A percentile compares a stretch with the other conserved stretches of the same genome.
phyloP scores from a whole-genome alignment of 257 asterid genomes.

The Fraxinus anomala region DNA sequence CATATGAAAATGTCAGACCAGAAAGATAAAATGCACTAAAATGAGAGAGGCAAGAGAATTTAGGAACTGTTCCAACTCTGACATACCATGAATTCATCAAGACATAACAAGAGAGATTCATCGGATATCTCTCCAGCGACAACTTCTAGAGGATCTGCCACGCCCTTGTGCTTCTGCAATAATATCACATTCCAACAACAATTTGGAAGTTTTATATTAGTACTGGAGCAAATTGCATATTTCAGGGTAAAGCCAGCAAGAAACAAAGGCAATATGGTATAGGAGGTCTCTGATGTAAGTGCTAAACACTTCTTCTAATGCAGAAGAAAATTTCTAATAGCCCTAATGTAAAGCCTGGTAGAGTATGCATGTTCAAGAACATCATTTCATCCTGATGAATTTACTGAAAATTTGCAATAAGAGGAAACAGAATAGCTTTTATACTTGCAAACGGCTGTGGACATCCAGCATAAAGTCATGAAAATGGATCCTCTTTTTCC shows the following conservation, averaged over 20 bases:
- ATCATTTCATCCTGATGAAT: constrained; percentile 6
- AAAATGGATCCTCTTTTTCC: constrained; percentile 55
- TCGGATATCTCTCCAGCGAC: constrained; percentile 91
- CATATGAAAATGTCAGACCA: neutral
- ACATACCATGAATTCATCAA: constrained; percentile 91
- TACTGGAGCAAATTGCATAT: neutral
- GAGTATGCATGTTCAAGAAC: constrained; percentile 17
- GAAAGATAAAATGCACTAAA: constrained; percentile 5
- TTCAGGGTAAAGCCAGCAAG: constrained; percentile 6
- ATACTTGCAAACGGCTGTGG: constrained; percentile 43
- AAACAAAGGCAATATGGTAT: neutral
- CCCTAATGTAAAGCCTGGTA: constrained; percentile 10
- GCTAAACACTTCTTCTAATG: neutral
- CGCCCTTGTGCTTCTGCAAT: constrained; percentile 85
- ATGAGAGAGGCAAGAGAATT: constrained; percentile 12
- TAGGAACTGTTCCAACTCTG: constrained; percentile 6
- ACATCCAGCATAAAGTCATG: constrained; percentile 52
- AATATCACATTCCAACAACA: constrained; percentile 18
- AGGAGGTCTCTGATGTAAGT: neutral
- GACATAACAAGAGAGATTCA: constrained; percentile 82
- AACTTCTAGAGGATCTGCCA: constrained; percentile 86
- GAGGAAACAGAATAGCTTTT: constrained; percentile 18
- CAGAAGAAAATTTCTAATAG: constrained; percentile 22
- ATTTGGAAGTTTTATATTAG: neutral
- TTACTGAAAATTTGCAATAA: constrained; percentile 10